A percentile compares a stretch with the other conserved stretches of the same genome.
phyloP scores from a whole-genome alignment of 2,329 filamentous ascomycete species.

The Grosmannia huntii region DNA sequence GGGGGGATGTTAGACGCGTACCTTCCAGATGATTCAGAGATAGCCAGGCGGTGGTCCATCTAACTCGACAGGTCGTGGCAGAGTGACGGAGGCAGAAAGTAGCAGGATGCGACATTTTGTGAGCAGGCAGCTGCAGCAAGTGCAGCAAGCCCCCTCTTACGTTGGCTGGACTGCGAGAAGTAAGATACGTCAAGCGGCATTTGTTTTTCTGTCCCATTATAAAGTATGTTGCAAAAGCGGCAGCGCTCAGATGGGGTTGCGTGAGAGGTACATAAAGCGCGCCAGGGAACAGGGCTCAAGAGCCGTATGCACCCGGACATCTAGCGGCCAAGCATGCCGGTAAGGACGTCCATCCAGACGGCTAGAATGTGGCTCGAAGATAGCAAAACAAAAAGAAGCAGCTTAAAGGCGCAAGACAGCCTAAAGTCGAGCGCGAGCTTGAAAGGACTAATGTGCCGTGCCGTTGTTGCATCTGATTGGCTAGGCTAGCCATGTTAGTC shows the following conservation, averaged over 20 bases:
- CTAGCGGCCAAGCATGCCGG: background rate
- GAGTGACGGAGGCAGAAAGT: background rate
- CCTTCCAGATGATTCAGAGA: too few species aligned
- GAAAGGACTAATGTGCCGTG: background rate
- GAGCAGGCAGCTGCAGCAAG: background rate
- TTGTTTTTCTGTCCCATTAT: background rate
- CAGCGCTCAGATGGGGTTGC: background rate
- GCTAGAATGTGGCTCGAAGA: background rate
- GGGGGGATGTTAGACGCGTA: too few species aligned
- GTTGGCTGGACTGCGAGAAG: background rate
- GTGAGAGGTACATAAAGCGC: background rate
- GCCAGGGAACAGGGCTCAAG: background rate
- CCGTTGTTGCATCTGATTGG: background rate
- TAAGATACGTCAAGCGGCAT: background rate
- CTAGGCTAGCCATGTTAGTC: background rate
- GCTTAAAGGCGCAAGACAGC: background rate
- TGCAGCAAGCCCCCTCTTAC: background rate
- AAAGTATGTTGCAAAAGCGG: background rate
- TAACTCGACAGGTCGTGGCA: background rate
- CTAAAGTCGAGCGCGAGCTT: too few species aligned
- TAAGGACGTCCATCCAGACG: background rate
- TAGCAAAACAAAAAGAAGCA: background rate
- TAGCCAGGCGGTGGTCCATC: background rate
- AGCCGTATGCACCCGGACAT: background rate
- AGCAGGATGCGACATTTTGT: background rate